Evolutionary conservation across 2,329 filamentous ascomycete species (phyloP).

Genomic region (Clarireedia sp.): DNA sequence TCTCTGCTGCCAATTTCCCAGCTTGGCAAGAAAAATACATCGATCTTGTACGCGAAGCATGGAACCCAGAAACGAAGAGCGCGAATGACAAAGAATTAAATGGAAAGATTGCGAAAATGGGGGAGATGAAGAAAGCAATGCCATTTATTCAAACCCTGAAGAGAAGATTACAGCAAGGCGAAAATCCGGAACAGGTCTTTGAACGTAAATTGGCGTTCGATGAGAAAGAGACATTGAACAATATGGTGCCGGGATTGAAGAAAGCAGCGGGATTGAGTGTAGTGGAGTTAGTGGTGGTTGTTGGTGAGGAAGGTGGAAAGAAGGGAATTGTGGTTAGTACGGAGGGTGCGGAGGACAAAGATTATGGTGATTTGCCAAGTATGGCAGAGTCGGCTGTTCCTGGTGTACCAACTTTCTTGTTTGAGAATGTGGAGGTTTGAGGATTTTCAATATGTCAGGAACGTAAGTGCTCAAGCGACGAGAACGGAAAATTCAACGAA

Average conservation of each 20-base stretch:
- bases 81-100: constrained; percentile 77
- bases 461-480: not conserved
- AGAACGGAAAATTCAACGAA: not conserved
- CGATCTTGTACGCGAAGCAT: constrained; percentile 65
- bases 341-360: constrained; percentile 52
- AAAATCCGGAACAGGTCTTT: constrained; percentile 61
- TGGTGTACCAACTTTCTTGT: constrained; percentile 72
- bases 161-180: constrained; percentile 67
- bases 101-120: constrained; percentile 70
- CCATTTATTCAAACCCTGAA: constrained; percentile 87
- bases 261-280: constrained; percentile 63
- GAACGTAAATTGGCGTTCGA: constrained; percentile 82
- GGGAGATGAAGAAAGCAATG: constrained; percentile 96
- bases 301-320: constrained; percentile 61
- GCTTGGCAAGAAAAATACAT: constrained; percentile 89
- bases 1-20: constrained; percentile 71
- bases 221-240: constrained; percentile 64
- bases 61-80: constrained; percentile 52
- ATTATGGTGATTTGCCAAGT: constrained; percentile 47
- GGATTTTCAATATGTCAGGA: not conserved
- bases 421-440: constrained; percentile 60
- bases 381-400: constrained; percentile 70
- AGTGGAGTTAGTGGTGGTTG: constrained; percentile 64
- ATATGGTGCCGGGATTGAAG: constrained; percentile 75
- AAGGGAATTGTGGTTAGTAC: constrained; percentile 44